Base-by-base conservation (phyloP, 2,329 filamentous ascomycete species). In the Amphichorda felina region DNA sequence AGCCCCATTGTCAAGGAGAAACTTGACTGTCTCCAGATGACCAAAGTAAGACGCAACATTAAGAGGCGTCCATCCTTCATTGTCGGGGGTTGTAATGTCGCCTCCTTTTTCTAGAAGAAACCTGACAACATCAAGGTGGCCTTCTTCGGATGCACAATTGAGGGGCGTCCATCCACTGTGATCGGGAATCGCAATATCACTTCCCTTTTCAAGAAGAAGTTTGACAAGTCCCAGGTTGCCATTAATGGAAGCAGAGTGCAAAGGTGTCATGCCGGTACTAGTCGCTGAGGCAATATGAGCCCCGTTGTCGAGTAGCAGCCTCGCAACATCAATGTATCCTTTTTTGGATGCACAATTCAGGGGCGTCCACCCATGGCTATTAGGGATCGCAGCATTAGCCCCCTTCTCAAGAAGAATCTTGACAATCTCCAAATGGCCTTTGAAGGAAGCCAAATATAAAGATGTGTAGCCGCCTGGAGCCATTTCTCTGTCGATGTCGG, bases 361-460 rank as follows among this genome's bases (percentile, higher is more conserved):
- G 10, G 32, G 8, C 17, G 31, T 22, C 31, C 18, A 22, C 18
- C 32, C 19, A 13, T 26, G 13, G n/a, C 10, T 34, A n/a, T 26
- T 22, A 9, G 19, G 10, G 10, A 17, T 16, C 6, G 11, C 26
- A 28, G 14, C 11, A 13, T 26, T n/a, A 10, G 33, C 22, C 16
- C 33, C 33, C 14, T 15, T 18, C 7, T 35, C 13, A 3, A 36
- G 15, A 14, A 36, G 34, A 36, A 21, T 15, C 28, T 31, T 21
- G 34, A 37, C 22, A 15, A 40, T 34, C n/a, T 40, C 38, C 8
- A 21, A 3, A 28, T 39, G 26, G 11, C 37, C 29, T n/a, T 24
- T 28, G 13, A 17, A 22, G 7, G 33, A 16, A 13, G 37, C 37
- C 13, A 39, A 17, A n/a, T 25, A 28, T 9, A 39, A 13, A 11